A percentile compares a stretch with the other conserved stretches of the same genome.
phyloP scores from a whole-genome alignment of 345 rosid genomes.

The Lenwebbia sp. region DNA sequence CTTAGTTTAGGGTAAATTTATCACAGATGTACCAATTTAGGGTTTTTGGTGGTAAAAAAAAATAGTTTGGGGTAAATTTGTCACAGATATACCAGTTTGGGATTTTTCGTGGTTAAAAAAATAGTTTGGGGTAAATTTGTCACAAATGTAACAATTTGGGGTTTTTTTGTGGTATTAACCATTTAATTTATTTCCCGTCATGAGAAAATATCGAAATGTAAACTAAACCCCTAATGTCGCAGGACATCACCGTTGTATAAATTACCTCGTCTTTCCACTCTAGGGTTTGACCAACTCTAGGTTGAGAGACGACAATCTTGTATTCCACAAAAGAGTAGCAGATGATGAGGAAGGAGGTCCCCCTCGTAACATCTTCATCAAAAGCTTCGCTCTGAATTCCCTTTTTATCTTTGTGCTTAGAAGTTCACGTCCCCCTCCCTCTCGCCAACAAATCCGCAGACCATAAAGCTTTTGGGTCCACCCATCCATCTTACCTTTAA shows the following conservation, averaged over 20 bases:
- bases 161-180: too few relatives aligned
- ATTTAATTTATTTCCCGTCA: background rate
- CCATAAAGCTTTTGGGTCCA: background rate
- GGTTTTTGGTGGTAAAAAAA: too few relatives aligned
- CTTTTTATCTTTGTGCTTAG: background rate
- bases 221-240: background rate
- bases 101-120: too few relatives aligned
- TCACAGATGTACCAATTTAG: too few relatives aligned
- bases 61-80: too few relatives aligned
- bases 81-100: too few relatives aligned
- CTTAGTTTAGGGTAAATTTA: too few relatives aligned
- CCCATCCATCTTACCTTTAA: background rate
- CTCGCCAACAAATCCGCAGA: background rate
- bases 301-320: constrained; percentile 48
- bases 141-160: too few relatives aligned
- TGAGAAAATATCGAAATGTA: background rate
- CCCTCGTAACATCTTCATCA: background rate
- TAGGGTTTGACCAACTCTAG: background rate
- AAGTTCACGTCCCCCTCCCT: background rate
- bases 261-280: background rate
- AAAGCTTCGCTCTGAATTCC: background rate
- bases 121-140: too few relatives aligned
- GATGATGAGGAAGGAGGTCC: background rate
- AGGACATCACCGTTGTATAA: background rate
- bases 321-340: constrained; percentile 42